These are phyloP conservation scores for Penicillium coffeae DNA, from an alignment of 495 filamentous ascomycete genomes.

Conservation along the genomic window DNA sequence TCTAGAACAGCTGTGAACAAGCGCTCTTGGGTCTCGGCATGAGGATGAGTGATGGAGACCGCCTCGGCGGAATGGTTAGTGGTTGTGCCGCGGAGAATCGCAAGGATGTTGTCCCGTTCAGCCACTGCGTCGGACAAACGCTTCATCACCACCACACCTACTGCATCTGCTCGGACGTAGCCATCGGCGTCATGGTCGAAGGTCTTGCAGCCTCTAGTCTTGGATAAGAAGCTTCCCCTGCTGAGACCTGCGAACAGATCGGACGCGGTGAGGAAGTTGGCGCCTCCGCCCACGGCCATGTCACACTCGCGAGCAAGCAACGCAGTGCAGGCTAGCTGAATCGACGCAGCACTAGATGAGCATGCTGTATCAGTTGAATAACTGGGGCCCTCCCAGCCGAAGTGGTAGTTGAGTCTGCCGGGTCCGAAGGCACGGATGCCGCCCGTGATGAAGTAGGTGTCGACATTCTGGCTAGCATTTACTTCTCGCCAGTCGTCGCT, in stretches of 20 bases:
- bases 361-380: constrained; percentile 74
- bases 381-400: constrained; percentile 65
- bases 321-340: constrained; percentile 58
- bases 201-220: constrained; percentile 55
- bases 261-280: constrained; percentile 62
- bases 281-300: constrained; percentile 69
- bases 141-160: constrained; percentile 44
- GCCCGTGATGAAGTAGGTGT: constrained; percentile 76
- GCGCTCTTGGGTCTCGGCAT: constrained; percentile 45
- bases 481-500: constrained; percentile 77
- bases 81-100: constrained; percentile 21
- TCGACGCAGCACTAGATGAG: constrained; percentile 52
- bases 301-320: constrained; percentile 65
- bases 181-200: constrained; percentile 68
- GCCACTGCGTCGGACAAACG: constrained; percentile 40
- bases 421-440: constrained; percentile 66
- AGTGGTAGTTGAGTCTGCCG: constrained; percentile 45
- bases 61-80: constrained; percentile 49
- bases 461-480: constrained; percentile 67
- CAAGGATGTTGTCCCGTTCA: constrained; percentile 45
- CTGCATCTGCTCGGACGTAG: constrained; percentile 58
- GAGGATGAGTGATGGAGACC: constrained; percentile 44
- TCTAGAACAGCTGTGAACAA: constrained; percentile 41
- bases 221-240: constrained; percentile 64
- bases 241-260: constrained; percentile 67